Base-by-base conservation (phyloP, 768 basidiomycete species). In the Lyophyllum shimeji region DNA sequence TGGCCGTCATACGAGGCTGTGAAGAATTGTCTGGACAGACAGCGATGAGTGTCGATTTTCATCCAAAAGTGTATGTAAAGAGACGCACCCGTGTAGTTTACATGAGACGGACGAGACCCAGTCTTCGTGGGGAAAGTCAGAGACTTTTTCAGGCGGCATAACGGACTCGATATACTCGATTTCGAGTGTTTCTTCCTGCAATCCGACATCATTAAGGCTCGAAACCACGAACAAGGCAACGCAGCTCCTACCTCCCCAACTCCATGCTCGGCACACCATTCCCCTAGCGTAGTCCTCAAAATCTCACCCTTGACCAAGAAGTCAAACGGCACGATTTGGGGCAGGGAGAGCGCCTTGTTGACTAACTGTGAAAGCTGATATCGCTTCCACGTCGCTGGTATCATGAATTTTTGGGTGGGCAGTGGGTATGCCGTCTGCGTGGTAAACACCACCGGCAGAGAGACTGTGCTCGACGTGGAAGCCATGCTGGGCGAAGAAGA, bases 321-420 rank as follows among this genome's bases (percentile, higher is more conserved):
- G 70, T 99, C 95, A 67, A 98, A 98, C 0, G 95, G 95, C 2
- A 96, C 77, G 0, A 90, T 85, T 52, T 83, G 83, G 0, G 80
- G 69, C 17, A 89, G 82, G 23, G 82, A 80, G 24, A 98, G 77
- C 0, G 95, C 92, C 67, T 97, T 97, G 76, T 99, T 99, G 56
- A 99, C 86, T 42, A 98, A 87, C 58, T 98, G 94, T 1, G 95
- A 98, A 29, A 99, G 87, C 64, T 98, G 96, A 70, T 90, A 98
- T n/a, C 96, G 86, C 55, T 82, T 84, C 95, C 95, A 98, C 69
- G 82, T 75, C 0, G 86, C 78, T 1, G 97, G 96, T 15, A 98
- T 87, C 84, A 97, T 86, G 68, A 93, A 98, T 66, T 93, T 93
- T 69, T 95, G 91, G 1, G 86, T 79, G 0, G 90, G 94, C 12